These are phyloP conservation scores for Helianthus tuberosus DNA, from an alignment of 129 eudicot genomes.

Conservation along the genomic window DNA sequence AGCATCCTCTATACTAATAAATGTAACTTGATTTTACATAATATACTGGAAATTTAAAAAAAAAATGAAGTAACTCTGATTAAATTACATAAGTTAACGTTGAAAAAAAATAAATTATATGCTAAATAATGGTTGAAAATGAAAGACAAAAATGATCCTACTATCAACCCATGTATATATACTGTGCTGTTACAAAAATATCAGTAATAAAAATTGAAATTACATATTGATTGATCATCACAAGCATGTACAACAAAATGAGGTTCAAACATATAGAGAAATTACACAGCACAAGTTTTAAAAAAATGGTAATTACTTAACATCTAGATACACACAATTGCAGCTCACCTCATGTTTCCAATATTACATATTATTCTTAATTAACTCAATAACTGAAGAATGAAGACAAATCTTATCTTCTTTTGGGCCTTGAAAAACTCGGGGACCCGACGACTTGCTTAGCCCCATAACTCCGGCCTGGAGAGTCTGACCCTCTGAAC, in stretches of 20 bases:
- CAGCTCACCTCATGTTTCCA: slow-evolving; percentile 9
- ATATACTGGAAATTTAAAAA: no score
- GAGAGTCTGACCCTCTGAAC: slow-evolving; percentile 59
- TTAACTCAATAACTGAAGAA: slow-evolving; percentile 1
- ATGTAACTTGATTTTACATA: no score
- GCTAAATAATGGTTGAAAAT: no score
- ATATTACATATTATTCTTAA: slow-evolving; percentile 8
- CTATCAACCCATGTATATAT: no score
- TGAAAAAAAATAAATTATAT: no score
- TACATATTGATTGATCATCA: slow-evolving; percentile 4
- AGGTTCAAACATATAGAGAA: not conserved
- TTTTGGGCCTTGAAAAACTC: slow-evolving; percentile 70
- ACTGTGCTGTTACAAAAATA: not conserved
- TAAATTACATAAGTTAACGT: no score
- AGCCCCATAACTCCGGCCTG: slow-evolving; percentile 57
- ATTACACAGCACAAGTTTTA: slow-evolving; percentile 24
- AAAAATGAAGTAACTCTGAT: no score
- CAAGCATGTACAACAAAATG: slow-evolving; percentile 36
- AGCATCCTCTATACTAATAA: no score
- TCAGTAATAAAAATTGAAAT: not conserved
- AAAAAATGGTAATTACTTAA: slow-evolving; percentile 14
- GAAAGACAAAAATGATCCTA: no score
- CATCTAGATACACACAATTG: slow-evolving; percentile 20
- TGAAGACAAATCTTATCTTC: slow-evolving; percentile 53
- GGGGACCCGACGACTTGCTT: slow-evolving; percentile 59